phyloP scores from a whole-genome alignment of 352 stramenopile genomes.

The Phytophthora sansomeana region DNA sequence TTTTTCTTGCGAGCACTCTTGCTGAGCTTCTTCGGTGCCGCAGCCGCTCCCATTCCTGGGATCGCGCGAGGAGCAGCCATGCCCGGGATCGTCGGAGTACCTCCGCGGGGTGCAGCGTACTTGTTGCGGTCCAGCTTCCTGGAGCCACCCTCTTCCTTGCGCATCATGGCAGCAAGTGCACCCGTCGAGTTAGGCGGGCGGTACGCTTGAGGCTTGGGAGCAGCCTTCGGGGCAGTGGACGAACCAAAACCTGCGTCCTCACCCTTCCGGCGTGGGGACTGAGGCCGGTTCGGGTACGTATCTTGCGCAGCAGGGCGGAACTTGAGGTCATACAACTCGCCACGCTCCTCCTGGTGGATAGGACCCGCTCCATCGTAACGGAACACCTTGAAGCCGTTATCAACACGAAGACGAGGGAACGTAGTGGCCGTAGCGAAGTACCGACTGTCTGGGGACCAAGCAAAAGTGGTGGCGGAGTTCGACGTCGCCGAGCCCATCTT shows the following conservation, averaged over 20 bases:
- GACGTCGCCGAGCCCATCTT: conserved; percentile 90
- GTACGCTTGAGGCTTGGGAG: conserved; percentile 85
- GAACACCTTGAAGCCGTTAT: conserved; percentile 98
- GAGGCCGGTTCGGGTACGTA: conserved; percentile 90
- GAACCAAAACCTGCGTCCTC: conserved; percentile 50
- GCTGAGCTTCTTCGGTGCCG: conserved; percentile 73
- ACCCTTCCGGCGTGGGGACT: conserved; percentile 82
- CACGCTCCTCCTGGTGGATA: conserved; percentile 85
- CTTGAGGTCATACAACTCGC: conserved; percentile 88
- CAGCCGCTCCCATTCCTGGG: conserved; percentile 67
- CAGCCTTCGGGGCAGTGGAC: conserved; percentile 48
- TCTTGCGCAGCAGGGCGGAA: conserved; percentile 82
- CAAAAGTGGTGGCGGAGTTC: conserved; percentile 80
- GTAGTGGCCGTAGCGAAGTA: conserved; percentile 97
- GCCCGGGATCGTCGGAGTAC: conserved; percentile 50
- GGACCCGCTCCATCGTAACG: conserved; percentile 95
- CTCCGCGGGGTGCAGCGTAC: conserved; percentile 65
- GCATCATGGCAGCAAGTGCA: conserved; percentile 94
- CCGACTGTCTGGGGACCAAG: conserved; percentile 95
- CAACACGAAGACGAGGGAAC: conserved; percentile 98
- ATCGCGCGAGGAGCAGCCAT: conserved; percentile 58
- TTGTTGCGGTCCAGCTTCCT: conserved; percentile 90
- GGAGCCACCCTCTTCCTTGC: conserved; percentile 82
- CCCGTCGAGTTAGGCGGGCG: conserved; percentile 88
- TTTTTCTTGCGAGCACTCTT: conserved; percentile 89